A percentile compares a stretch with the other conserved stretches of the same genome.
These are phyloP conservation scores for Ophiostoma novo-ulmi DNA, from an alignment of 2,329 filamentous ascomycete genomes.

Conservation along the genomic window DNA sequence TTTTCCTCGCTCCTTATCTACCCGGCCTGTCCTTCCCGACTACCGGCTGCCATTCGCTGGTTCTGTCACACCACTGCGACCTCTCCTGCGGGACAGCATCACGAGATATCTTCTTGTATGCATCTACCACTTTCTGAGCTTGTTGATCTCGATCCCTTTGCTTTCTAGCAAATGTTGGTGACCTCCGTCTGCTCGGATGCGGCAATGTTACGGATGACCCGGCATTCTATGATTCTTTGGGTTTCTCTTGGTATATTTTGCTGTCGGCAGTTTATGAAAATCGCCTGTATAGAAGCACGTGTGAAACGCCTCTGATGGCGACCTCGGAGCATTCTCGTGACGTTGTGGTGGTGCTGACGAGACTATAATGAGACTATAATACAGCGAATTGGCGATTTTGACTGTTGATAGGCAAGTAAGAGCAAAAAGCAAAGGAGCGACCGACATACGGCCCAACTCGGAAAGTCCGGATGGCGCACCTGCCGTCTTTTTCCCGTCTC, in stretches of 20 bases:
- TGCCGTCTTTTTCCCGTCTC: background rate
- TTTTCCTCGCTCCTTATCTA: background rate
- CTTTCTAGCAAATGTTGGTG: background rate
- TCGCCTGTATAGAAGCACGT: background rate
- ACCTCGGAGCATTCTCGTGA: background rate
- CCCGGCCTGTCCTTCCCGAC: conserved; percentile 1
- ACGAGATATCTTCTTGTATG: background rate
- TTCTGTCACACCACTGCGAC: background rate
- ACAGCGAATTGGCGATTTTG: background rate
- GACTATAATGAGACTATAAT: background rate
- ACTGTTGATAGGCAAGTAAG: background rate
- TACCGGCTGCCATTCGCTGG: conserved; percentile 2
- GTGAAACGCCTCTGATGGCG: background rate
- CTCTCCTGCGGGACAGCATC: background rate
- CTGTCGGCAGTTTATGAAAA: background rate
- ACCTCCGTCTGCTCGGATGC: background rate
- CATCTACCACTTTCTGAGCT: no score
- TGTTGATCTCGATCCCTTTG: conserved; percentile 6
- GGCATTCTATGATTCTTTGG: background rate
- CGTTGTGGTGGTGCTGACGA: background rate
- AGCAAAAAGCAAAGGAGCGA: conserved; percentile 3
- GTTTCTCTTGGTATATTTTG: background rate
- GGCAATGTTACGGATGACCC: background rate
- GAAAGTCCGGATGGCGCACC: background rate
- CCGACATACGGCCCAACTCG: background rate